phyloP scores from a whole-genome alignment of 345 rosid genomes.

The Nephelium lappaceum region DNA sequence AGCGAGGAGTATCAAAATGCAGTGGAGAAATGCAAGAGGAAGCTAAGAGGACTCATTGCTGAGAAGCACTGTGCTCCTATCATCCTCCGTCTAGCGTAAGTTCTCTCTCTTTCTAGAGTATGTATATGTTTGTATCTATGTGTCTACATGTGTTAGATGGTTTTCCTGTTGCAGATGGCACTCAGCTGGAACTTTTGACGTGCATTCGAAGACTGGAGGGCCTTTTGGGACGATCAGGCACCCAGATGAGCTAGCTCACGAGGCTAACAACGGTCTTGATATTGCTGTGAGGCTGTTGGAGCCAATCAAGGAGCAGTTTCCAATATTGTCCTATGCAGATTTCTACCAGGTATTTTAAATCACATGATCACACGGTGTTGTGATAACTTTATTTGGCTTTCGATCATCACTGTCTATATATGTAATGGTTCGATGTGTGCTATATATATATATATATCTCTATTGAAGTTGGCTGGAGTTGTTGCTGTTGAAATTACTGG shows the following conservation, averaged over 20 bases:
- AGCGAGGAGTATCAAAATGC: constrained; percentile 75
- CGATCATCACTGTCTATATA: not conserved
- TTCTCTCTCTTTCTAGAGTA: not conserved
- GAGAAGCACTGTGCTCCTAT: constrained; percentile 91
- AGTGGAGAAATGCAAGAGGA: constrained; percentile 64
- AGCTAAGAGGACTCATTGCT: constrained; percentile 78
- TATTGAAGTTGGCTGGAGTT: constrained; percentile 75
- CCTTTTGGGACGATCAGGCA: constrained; percentile 89
- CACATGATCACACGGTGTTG: not conserved
- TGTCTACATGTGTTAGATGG: not conserved
- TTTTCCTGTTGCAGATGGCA: constrained; percentile 66
- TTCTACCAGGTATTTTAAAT: constrained; percentile 61
- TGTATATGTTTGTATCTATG: not conserved
- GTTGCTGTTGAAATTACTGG: constrained; percentile 84
- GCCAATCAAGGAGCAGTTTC: constrained; percentile 73
- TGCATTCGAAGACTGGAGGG: constrained; percentile 74
- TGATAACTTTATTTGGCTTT: too few relatives aligned
- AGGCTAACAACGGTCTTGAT: constrained; percentile 89
- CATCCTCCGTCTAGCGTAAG: constrained; percentile 83
- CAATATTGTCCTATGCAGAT: constrained; percentile 71
- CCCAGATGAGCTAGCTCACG: constrained; percentile 67
- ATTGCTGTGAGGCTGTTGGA: constrained; percentile 76
- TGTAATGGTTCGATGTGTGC: not conserved
- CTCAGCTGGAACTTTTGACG: constrained; percentile 87
- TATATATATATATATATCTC: not conserved